phyloP scores from a whole-genome alignment of 768 basidiomycete genomes.

The Mycena galopus region DNA sequence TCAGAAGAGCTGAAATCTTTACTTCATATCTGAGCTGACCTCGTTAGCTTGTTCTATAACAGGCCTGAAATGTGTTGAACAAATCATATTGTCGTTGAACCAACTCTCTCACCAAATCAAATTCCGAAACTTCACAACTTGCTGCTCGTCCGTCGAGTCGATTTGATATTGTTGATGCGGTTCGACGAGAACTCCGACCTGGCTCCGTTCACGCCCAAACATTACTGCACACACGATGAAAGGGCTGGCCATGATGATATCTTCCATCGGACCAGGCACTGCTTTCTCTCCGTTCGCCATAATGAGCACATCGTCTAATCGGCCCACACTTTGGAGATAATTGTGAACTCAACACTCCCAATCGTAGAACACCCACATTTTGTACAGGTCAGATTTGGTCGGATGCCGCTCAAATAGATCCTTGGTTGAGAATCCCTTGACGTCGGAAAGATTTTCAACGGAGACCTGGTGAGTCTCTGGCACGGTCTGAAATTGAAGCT shows the following conservation, averaged over 20 bases:
- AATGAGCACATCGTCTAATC: slow-evolving; percentile 17
- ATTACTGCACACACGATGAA: slow-evolving; percentile 15
- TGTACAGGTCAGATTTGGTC: not conserved
- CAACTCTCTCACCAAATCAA: not conserved
- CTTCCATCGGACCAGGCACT: slow-evolving; percentile 23
- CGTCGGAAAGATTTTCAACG: not conserved
- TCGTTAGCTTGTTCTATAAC: slow-evolving; percentile 59
- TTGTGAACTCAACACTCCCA: not conserved
- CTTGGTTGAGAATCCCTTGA: slow-evolving; percentile 22
- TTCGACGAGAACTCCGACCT: slow-evolving; percentile 24
- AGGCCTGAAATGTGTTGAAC: slow-evolving; percentile 42
- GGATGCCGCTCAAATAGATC: slow-evolving; percentile 43
- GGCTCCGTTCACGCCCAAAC: slow-evolving; percentile 27
- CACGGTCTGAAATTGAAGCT: not conserved
- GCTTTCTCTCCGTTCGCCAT: slow-evolving; percentile 17
- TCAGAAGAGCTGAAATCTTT: not conserved
- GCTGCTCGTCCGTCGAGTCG: slow-evolving; percentile 8
- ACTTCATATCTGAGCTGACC: not conserved
- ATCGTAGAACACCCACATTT: not conserved
- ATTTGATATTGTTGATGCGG: not conserved
- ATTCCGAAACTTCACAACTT: slow-evolving; percentile 8
- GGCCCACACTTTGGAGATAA: not conserved
- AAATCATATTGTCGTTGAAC: slow-evolving; percentile 41
- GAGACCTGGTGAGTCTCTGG: not conserved
- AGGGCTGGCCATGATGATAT: slow-evolving; percentile 10